Conservation (phyloP, 345 rosid species). For the Eucalyptus albens region DNA sequence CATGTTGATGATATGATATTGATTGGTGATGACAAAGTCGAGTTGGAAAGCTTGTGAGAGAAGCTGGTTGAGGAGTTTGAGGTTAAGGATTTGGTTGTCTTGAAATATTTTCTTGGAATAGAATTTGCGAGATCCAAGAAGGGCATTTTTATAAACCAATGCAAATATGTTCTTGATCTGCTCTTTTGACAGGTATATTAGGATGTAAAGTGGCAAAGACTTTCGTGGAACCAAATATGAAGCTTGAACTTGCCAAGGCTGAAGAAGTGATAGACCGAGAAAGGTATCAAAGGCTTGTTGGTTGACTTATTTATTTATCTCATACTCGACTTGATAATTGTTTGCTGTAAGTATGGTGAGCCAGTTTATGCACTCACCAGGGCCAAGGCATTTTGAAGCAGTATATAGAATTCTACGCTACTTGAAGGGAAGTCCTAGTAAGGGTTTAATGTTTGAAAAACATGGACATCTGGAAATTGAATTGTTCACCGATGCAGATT, state of each 20-base stretch:
- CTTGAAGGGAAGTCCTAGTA: not conserved
- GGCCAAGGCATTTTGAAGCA: not conserved
- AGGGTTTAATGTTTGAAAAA: not conserved
- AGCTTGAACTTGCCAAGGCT: not conserved
- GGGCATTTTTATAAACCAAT: not conserved
- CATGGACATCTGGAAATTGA: not conserved
- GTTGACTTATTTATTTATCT: not conserved
- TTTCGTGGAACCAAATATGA: not conserved
- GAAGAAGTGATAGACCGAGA: not conserved
- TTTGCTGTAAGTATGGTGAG: not conserved
- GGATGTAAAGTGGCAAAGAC: not conserved
- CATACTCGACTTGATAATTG: accelerated
- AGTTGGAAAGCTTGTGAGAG: not conserved
- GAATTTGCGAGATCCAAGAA: not conserved
- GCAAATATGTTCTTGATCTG: not conserved
- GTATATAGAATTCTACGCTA: not conserved
- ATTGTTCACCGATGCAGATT: not conserved
- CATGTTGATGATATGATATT: no score
- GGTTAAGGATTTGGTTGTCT: not conserved
- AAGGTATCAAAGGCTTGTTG: not conserved
- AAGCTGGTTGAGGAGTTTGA: not conserved
- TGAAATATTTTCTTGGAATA: not conserved
- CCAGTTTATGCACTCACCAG: not conserved
- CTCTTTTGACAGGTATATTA: not conserved
- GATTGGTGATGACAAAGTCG: not conserved